Evolutionary conservation across 176 grass and related monocot species (phyloP), one percentile per base, ranked within the genome.

Genomic region (Puccinellia tenuiflora): DNA sequence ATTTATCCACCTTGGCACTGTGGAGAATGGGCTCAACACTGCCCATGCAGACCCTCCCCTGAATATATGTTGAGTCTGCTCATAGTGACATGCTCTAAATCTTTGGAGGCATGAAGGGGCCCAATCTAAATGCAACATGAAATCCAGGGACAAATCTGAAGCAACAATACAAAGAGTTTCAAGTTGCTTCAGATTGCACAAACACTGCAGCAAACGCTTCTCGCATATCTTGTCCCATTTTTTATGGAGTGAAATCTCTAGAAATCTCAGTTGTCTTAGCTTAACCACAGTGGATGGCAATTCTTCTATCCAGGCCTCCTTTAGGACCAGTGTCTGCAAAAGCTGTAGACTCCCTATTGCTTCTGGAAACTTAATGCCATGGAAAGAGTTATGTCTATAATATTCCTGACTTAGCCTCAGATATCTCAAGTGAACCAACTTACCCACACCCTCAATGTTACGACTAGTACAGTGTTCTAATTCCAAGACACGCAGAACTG

Each of bases 391-490:
- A 60, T 60, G 10, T 28, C 26, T 11, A 26, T 1, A 78, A 20
- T 45, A 6, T 78, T 3, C 18, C 15, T 4, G 6, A 43, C 37
- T 60, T 45, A 79, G 25, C 54, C 76, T 75, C 9, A 85, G 15
- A 52, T 77, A 85, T 18, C 60, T 85, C 75, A 85, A 65, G 46
- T 68, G 73, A 78, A 48, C 21, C 63, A 85, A 26, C 22, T 14
- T 78, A 1, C 15, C 30, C 13, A 64, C 7, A 51, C 24, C 9
- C 16, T 40, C 1, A 12, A 79, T 54, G 43, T 18, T 5, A 28
- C 3, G 3, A 3, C 22, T 45, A 0, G 24, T 45, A 56, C 56
- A 50, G 0, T 17, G 9, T 54, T 63, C 29, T 17, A 65, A 42
- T 3, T 61, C 76, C 21, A 54, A 26, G 18, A 64, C 57, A 13